phyloP scores from a whole-genome alignment of 768 basidiomycete genomes.

The Lentinula boryana region DNA sequence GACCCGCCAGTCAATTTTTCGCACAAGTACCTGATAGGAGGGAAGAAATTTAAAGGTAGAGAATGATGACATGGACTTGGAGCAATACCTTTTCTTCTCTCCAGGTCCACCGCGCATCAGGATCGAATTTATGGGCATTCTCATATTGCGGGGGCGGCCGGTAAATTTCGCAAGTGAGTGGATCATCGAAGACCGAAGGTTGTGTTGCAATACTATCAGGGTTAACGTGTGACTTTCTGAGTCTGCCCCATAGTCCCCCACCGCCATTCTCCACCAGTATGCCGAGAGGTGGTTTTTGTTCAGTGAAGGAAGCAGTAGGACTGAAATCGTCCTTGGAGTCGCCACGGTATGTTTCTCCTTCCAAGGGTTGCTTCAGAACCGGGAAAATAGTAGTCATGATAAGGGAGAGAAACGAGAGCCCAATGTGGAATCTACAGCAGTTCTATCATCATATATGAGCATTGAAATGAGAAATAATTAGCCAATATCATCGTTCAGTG shows the following conservation, averaged over 20 bases:
- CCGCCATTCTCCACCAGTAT: constrained; percentile 20
- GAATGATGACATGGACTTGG: not conserved
- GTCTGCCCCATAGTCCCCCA: constrained; percentile 24
- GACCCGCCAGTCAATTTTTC: constrained; percentile 56
- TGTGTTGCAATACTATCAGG: constrained; percentile 53
- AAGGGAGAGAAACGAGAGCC: not conserved
- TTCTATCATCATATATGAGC: not conserved
- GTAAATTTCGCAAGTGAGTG: constrained; percentile 40
- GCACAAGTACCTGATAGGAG: constrained; percentile 34
- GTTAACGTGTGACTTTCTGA: constrained; percentile 23
- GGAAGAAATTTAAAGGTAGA: not conserved
- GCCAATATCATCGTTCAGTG: not conserved
- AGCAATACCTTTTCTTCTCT: constrained; percentile 48
- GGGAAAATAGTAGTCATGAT: constrained; percentile 15
- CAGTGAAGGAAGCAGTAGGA: constrained; percentile 10
- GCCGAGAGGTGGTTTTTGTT: constrained; percentile 23
- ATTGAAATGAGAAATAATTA: not conserved
- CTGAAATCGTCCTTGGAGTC: not conserved
- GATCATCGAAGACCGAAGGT: constrained; percentile 59
- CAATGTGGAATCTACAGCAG: not conserved
- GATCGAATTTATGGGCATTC: constrained; percentile 61
- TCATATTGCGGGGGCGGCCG: constrained; percentile 50
- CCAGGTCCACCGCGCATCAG: constrained; percentile 65
- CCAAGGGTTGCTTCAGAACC: not conserved
- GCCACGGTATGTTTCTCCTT: not conserved